Conservation (phyloP, 164 flowering plant genomes). For the Umbilicus rupestris region DNA sequence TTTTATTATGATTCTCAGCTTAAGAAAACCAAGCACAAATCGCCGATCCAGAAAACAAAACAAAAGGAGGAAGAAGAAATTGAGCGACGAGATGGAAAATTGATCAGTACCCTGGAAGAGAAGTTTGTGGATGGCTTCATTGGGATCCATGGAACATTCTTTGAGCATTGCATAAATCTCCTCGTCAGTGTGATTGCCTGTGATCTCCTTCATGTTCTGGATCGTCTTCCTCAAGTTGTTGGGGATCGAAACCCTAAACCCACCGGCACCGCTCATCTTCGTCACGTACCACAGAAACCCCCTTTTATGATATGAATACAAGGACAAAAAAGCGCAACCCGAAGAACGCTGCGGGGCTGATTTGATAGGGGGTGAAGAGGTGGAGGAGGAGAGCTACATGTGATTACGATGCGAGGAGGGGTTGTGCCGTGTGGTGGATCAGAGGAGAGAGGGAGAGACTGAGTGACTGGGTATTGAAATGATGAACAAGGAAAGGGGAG, state of each 20-base stretch:
- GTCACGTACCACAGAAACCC: neutral
- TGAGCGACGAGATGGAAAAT: slow-evolving; percentile 1
- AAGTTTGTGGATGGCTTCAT: slow-evolving; percentile 75
- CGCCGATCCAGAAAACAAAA: neutral
- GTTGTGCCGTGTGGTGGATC: no score
- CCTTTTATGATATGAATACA: neutral
- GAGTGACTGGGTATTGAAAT: neutral
- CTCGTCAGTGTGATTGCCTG: slow-evolving; percentile 60
- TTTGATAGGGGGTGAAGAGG: neutral
- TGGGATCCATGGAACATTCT: slow-evolving; percentile 88
- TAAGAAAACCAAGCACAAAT: neutral
- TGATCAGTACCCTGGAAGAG: slow-evolving; percentile 45
- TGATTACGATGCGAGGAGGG: neutral
- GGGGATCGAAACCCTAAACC: slow-evolving; percentile 57
- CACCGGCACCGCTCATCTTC: slow-evolving; percentile 48
- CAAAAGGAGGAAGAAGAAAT: neutral
- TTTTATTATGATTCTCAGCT: neutral
- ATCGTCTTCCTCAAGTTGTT: slow-evolving; percentile 42
- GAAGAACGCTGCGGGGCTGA: neutral
- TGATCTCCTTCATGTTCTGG: slow-evolving; percentile 76
- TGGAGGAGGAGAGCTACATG: neutral
- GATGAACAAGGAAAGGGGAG: slow-evolving; percentile 11
- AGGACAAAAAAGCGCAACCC: neutral
- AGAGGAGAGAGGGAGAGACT: neutral
- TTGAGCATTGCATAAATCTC: slow-evolving; percentile 84